A percentile compares a stretch with the other conserved stretches of the same genome.
Conservation (phyloP, 768 basidiomycete genomes). For the Lenzites betulinus region DNA sequence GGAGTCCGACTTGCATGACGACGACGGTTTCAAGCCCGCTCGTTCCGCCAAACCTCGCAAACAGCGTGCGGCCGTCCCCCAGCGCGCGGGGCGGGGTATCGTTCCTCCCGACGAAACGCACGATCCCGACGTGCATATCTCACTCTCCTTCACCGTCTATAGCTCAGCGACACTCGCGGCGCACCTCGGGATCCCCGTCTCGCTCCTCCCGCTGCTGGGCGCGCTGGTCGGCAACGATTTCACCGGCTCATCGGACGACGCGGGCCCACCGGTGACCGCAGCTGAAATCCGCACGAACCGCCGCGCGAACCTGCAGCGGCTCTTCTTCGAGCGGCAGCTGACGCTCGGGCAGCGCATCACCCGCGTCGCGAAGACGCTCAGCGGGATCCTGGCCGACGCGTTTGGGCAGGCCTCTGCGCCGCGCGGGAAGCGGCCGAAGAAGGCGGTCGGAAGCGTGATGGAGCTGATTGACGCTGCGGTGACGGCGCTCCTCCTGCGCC, state of each 20-base stretch:
- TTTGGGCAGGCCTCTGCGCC: conserved; percentile 25
- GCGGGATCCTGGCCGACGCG: conserved; percentile 51
- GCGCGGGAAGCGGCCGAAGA: conserved; percentile 43
- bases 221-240: conserved; percentile 85
- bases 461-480: conserved; percentile 75
- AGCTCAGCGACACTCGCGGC: conserved; percentile 61
- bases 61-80: conserved; percentile 31
- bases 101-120: conserved; percentile 51
- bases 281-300: conserved; percentile 44
- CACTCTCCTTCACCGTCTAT: conserved; percentile 60
- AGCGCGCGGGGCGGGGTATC: conserved; percentile 33
- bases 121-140: conserved; percentile 37
- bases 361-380: conserved; percentile 61
- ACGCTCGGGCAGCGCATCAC: conserved; percentile 64
- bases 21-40: conserved; percentile 62
- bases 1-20: conserved; percentile 42
- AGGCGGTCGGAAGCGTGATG: conserved; percentile 68
- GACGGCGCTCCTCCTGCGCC: conserved; percentile 55
- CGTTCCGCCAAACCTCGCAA: conserved; percentile 53
- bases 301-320: conserved; percentile 41
- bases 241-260: conserved; percentile 41
- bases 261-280: conserved; percentile 30
- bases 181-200: conserved; percentile 65
- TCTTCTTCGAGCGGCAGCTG: conserved; percentile 69
- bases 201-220: conserved; percentile 75